Base-by-base conservation (phyloP, 345 rosid species). In the Erysimum cheiranthoides region DNA sequence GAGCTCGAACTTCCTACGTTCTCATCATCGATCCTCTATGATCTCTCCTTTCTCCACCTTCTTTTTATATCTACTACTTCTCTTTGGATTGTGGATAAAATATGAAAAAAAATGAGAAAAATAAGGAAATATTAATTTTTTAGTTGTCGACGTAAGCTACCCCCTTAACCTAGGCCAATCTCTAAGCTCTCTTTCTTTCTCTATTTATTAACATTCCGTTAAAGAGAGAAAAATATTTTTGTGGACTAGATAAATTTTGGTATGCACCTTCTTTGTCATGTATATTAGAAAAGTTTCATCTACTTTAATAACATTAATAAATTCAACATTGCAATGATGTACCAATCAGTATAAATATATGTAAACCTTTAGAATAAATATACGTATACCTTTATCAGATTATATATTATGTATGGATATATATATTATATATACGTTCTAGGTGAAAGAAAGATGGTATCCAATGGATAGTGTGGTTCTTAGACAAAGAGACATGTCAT, bases 1-100 rank as follows among this genome's bases (percentile, higher is more conserved):
- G 91, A 54, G 76, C 66, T 70, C 45, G 92, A 79, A 81, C 85
- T 87, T 13, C 86, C 82, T 86, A 91, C 86, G 90, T 73, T 40
- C 92, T 84, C 90, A 93, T 91, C 85, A 76, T n/a, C n/a, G n/a
- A n/a, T 25, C 8, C 16, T 25, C 32, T 57, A 42, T 66, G 32
- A 35, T 66, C 36, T 68, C 70, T 84, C 39, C 31, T 38, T 51
- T 70, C 63, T 38, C 52, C 49, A n/a, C 64, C 31, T 58, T 68
- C 57, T 61, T 34, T 73, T 52, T 56, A 54, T 70, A 74, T 39
- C 38, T 52, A 21, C 46, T 12, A 25, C 60, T 60, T 51, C 31
- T 43, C 36, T 54, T 31, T 16, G 10, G 16, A 47, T 46, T 54
- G 51, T 45, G 59, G 45, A 66, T 56, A 38, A 59, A 39, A 16